phyloP scores from a whole-genome alignment of 1,284 basidiomycete genomes.

The Anthracocystis walkeri region DNA sequence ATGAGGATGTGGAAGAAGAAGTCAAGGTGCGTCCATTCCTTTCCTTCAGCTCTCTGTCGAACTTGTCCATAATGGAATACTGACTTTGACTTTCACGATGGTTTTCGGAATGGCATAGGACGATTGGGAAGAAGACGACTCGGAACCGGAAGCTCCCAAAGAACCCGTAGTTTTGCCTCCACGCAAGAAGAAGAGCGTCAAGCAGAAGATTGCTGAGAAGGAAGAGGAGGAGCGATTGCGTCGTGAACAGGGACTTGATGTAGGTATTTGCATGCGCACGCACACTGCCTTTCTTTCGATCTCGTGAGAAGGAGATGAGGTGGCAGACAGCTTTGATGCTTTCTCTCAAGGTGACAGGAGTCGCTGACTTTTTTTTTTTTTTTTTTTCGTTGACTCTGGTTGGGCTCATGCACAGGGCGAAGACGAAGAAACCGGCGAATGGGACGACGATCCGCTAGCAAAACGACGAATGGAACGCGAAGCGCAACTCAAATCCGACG shows the following conservation, averaged over 20 bases:
- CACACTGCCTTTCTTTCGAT: too few relatives aligned
- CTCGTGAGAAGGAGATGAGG: too few relatives aligned
- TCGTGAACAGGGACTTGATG: conserved; percentile 47
- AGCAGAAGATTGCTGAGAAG: conserved; percentile 67
- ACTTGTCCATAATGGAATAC: too few relatives aligned
- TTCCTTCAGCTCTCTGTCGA: too few relatives aligned
- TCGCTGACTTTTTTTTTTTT: too few relatives aligned
- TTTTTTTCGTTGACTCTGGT: too few relatives aligned
- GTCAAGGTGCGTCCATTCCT: conserved; percentile 49
- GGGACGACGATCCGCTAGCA: conserved; percentile 57
- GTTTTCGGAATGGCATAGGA: conserved; percentile 35
- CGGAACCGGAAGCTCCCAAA: conserved; percentile 51
- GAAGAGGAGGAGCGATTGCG: conserved; percentile 60
- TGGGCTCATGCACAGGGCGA: conserved; percentile 5
- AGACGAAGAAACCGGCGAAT: conserved; percentile 42
- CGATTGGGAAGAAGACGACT: conserved; percentile 68
- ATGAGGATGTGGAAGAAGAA: conserved; percentile 67
- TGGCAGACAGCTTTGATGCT: too few relatives aligned
- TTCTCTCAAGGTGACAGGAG: too few relatives aligned
- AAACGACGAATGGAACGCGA: conserved; percentile 53
- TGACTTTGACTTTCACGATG: conserved; percentile 1
- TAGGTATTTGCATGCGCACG: too few relatives aligned
- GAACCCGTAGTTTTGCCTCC: conserved; percentile 42
- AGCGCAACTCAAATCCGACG: conserved; percentile 63
- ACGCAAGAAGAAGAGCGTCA: conserved; percentile 66